Evolutionary conservation across 2,329 filamentous ascomycete species (phyloP).

Genomic region (Alternaria sp.): DNA sequence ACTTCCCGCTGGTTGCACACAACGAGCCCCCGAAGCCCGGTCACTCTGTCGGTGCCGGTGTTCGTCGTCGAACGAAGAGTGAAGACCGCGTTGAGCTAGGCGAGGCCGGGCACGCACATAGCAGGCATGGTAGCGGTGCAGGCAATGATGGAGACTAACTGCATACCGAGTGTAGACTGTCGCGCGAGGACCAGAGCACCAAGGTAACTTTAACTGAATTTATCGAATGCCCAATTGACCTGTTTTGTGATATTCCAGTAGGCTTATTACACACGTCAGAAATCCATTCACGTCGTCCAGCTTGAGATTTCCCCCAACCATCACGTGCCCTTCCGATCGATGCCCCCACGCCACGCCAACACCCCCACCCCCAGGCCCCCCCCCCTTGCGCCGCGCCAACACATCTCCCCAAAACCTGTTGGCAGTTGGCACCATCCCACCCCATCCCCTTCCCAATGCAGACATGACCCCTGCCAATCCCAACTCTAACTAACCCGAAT

Average conservation of each 20-base stretch:
- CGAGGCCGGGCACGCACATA: background rate
- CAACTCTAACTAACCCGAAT: background rate
- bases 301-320: no score
- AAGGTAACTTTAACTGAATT: background rate
- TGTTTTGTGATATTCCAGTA: background rate
- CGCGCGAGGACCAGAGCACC: background rate
- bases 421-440: background rate
- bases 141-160: background rate
- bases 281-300: no score
- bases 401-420: background rate
- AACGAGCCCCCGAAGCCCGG: conserved; percentile 23
- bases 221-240: background rate
- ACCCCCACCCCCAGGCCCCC: background rate
- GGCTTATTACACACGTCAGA: background rate
- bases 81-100: conserved; percentile 1
- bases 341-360: no score
- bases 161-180: background rate
- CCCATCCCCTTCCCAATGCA: background rate
- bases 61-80: background rate
- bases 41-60: conserved; percentile 5
- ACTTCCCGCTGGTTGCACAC: conserved; percentile 24
- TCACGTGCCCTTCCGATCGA: no score
- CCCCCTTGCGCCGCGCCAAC: background rate
- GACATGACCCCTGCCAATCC: background rate
- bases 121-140: background rate